These are phyloP conservation scores for Aspergillus ibericus DNA, from an alignment of 2,329 filamentous ascomycete genomes.

Conservation along the genomic window DNA sequence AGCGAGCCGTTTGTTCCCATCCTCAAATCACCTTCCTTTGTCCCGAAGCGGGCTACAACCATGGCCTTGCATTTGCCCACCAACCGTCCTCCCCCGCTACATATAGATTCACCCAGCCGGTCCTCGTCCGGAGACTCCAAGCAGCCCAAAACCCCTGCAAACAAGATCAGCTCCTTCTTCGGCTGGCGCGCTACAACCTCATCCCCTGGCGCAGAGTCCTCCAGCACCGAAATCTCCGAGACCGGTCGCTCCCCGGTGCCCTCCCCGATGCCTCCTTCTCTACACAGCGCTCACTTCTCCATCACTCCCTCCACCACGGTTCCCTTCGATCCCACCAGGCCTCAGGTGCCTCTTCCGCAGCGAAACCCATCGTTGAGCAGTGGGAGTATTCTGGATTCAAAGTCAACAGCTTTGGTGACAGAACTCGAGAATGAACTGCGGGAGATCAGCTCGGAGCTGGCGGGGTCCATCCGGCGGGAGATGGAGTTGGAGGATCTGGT, in stretches of 20 bases:
- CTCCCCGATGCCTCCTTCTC: slow-evolving; percentile 51
- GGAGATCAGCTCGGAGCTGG: slow-evolving; percentile 89
- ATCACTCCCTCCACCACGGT: slow-evolving; percentile 43
- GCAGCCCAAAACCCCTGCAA: slow-evolving; percentile 53
- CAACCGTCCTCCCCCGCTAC: slow-evolving; percentile 44
- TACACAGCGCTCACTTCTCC: slow-evolving; percentile 33
- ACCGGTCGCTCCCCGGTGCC: slow-evolving; percentile 59
- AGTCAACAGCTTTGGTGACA: slow-evolving; percentile 63
- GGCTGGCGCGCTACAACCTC: slow-evolving; percentile 61
- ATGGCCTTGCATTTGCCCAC: slow-evolving; percentile 48
- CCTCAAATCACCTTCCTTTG: slow-evolving; percentile 69
- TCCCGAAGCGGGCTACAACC: slow-evolving; percentile 37
- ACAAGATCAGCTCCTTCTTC: slow-evolving; percentile 66
- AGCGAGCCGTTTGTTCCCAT: slow-evolving; percentile 53
- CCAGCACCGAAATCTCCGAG: slow-evolving; percentile 64
- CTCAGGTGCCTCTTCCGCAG: slow-evolving; percentile 49
- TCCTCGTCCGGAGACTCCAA: slow-evolving; percentile 39
- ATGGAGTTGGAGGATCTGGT: slow-evolving; percentile 96
- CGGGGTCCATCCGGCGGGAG: slow-evolving; percentile 87
- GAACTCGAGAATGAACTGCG: slow-evolving; percentile 94
- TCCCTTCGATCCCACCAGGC: slow-evolving; percentile 52
- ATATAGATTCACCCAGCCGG: slow-evolving; percentile 43
- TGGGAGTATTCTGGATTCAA: slow-evolving; percentile 44
- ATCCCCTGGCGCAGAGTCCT: slow-evolving; percentile 58
- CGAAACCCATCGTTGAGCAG: slow-evolving; percentile 46